Evolutionary conservation across 108 stramenopile genomes (phyloP).

Genomic region (Stephanodiscus triporus): DNA sequence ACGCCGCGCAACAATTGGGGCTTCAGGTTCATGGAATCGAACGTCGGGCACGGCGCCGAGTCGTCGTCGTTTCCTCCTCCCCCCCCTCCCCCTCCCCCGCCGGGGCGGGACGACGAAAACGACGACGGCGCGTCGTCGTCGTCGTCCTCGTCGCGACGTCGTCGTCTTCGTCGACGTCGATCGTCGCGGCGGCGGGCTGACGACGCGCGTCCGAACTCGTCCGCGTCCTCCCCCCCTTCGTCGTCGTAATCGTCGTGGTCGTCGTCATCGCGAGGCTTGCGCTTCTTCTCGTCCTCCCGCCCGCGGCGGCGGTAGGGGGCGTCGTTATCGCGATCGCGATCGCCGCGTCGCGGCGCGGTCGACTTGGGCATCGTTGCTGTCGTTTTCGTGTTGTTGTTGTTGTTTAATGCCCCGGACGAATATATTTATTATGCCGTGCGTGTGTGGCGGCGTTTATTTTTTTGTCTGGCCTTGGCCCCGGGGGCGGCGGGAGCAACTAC

Average conservation of each 20-base stretch:
- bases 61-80: constrained; percentile 26
- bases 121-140: background rate
- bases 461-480: too few species aligned
- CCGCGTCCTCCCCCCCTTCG: constrained; percentile 3
- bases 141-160: constrained; percentile 11
- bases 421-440: too few species aligned
- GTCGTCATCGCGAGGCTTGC: background rate
- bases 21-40: constrained; percentile 87
- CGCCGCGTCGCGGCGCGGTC: background rate
- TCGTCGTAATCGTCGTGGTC: constrained; percentile 12
- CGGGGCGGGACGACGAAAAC: too few species aligned
- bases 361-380: constrained; percentile 40
- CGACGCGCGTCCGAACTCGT: constrained; percentile 31
- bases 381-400: background rate
- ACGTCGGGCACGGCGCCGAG: constrained; percentile 70
- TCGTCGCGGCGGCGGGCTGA: background rate
- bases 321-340: constrained; percentile 13
- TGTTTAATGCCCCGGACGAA: too few species aligned
- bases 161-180: constrained; percentile 12
- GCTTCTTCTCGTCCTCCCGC: constrained; percentile 19
- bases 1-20: constrained; percentile 85
- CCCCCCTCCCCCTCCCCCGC: too few species aligned
- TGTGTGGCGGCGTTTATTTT: too few species aligned
- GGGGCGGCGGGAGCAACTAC: too few species aligned
- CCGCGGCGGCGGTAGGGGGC: constrained; percentile 21